Evolutionary conservation across 2,329 filamentous ascomycete genomes (phyloP).

Genomic region (Verticillium dahliae): DNA sequence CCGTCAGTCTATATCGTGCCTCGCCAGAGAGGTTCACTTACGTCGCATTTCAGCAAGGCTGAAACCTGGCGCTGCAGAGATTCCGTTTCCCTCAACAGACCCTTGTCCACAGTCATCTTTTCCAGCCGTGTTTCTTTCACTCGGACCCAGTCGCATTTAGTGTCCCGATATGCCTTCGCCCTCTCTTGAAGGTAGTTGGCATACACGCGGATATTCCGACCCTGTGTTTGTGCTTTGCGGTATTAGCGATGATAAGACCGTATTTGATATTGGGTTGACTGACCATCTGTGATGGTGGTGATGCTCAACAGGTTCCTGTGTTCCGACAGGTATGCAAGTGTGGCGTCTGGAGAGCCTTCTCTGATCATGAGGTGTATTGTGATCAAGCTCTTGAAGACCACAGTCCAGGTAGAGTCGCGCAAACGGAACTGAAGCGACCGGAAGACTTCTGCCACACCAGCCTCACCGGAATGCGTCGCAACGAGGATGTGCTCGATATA

Average conservation of each 20-base stretch:
- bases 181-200: constrained; percentile 79
- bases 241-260: background rate
- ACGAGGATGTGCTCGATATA: constrained; percentile 98
- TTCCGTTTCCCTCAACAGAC: constrained; percentile 85
- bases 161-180: constrained; percentile 74
- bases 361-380: constrained; percentile 96
- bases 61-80: constrained; percentile 81
- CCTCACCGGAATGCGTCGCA: constrained; percentile 90
- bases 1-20: constrained; percentile 3
- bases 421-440: constrained; percentile 81
- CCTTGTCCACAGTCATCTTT: constrained; percentile 83
- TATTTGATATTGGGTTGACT: constrained; percentile 24
- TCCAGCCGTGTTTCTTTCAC: constrained; percentile 77
- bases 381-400: constrained; percentile 95
- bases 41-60: constrained; percentile 82
- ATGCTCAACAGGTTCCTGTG: constrained; percentile 80
- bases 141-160: constrained; percentile 85
- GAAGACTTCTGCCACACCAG: constrained; percentile 92
- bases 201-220: constrained; percentile 89
- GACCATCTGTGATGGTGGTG: constrained; percentile 88
- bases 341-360: constrained; percentile 85
- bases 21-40: constrained; percentile 38
- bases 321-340: constrained; percentile 75
- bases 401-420: constrained; percentile 98
- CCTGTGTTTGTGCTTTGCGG: constrained; percentile 77